phyloP scores from a whole-genome alignment of 495 filamentous ascomycete species.

The Xylaria telfairii region DNA sequence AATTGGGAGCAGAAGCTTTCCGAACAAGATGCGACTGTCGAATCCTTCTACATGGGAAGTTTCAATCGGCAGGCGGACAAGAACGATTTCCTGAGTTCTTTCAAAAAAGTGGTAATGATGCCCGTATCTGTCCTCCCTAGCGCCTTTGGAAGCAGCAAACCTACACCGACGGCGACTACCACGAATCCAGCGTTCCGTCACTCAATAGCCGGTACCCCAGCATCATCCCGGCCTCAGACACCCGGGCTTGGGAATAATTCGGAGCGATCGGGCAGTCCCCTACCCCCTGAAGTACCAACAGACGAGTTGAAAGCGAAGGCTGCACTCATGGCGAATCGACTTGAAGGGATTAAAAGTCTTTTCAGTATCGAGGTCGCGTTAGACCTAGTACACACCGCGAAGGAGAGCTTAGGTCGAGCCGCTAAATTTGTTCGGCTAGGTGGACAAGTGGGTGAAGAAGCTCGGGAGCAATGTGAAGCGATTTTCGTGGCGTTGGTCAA shows the following conservation, averaged over 20 bases:
- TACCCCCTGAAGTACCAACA: conserved; percentile 72
- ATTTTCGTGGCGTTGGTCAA: conserved; percentile 87
- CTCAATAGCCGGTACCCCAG: conserved; percentile 35
- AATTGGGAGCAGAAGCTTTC: conserved; percentile 91
- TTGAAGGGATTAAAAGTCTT: conserved; percentile 91
- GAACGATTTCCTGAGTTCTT: conserved; percentile 91
- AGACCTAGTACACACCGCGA: conserved; percentile 86
- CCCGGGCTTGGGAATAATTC: conserved; percentile 39
- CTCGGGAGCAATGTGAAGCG: conserved; percentile 86
- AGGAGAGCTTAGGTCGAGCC: conserved; percentile 84
- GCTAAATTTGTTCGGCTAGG: conserved; percentile 80
- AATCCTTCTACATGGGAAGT: conserved; percentile 94
- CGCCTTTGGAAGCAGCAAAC: conserved; percentile 56
- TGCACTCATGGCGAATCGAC: conserved; percentile 89
- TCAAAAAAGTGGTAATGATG: conserved; percentile 99
- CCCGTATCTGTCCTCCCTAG: conserved; percentile 86
- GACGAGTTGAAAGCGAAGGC: conserved; percentile 95
- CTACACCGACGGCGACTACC: conserved; percentile 40
- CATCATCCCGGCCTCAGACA: conserved; percentile 55
- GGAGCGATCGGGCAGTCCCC: conserved; percentile 50
- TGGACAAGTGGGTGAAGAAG: conserved; percentile 79
- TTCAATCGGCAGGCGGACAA: conserved; percentile 95
- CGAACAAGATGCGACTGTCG: conserved; percentile 87
- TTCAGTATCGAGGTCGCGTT: conserved; percentile 97
- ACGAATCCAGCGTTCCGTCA: conserved; percentile 35